Evolutionary conservation across 768 basidiomycete genomes (phyloP), one percentile per base, ranked within the genome.

Genomic region (Auriscalpium orientale): DNA sequence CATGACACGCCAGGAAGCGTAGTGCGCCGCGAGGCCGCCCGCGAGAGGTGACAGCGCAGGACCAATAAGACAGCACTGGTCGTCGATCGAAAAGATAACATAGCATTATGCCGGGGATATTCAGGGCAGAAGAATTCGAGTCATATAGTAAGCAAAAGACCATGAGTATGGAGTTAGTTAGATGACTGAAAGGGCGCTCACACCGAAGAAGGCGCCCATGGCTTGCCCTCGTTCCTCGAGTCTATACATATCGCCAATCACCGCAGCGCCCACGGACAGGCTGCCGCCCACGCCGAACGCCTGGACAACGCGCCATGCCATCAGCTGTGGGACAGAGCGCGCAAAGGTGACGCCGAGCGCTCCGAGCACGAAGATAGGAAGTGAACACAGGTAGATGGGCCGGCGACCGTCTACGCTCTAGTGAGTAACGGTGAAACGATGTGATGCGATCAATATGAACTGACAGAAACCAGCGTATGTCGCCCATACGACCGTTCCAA

Each of bases 221-320:
- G 80, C 82, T 3, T 75, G 71, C 8, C 83, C 76, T 28, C 84
- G 71, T 58, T 86, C 80, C 53, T 87, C 86, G 3, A 85, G 63
- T 49, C 68, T 76, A 66, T 85, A 87, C 3, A 88, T 83, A 62
- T 87, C 85, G 0, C 81, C 82, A 33, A 87, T 81, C 6, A 81
- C 77, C 2, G 78, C 85, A 0, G 76, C 75, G 16, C 77, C 88
- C 51, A 79, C 74, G n/a, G 77, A 79, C 66, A 74, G 64, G 2
- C 75, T 81, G 11, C 79, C 78, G 8, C 83, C 78, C 6, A 81
- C 74, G n/a, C 87, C 88, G 43, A 85, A 72, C 0, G 82, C 82
- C 64, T 90, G 87, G 0, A 89, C 60, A 43, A 84, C 77, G 8
- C 89, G 74, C 72, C 80, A 84, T 13, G 79, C 69, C 60, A 91